These are phyloP conservation scores for Lupinus albus DNA, from an alignment of 306 rosid genomes.

Conservation along the genomic window DNA sequence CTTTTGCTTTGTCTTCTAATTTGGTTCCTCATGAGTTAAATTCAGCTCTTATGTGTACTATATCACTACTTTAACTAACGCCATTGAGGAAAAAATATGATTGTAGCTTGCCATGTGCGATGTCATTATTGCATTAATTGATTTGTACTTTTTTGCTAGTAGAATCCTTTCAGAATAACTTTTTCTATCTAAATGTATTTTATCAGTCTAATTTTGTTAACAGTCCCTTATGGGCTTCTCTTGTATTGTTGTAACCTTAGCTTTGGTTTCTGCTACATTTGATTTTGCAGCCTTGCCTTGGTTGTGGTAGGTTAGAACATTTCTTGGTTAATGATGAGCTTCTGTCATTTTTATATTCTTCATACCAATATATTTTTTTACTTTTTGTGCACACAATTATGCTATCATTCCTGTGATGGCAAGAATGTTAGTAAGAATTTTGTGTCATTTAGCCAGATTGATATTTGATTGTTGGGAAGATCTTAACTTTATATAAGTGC, in stretches of 20 bases:
- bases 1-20: conserved; percentile 23
- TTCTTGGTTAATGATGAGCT: no score
- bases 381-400: no score
- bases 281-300: conserved; percentile 2
- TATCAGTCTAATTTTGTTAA: background rate
- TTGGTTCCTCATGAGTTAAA: background rate
- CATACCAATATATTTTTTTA: no score
- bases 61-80: background rate
- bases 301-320: background rate
- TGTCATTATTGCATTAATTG: background rate
- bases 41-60: background rate
- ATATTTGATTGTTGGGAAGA: no score
- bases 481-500: no score
- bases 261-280: conserved; percentile 1
- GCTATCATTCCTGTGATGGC: no score
- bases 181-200: background rate
- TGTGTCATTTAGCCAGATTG: no score
- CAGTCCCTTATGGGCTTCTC: background rate
- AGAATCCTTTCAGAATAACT: background rate
- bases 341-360: no score
- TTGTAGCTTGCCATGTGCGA: background rate
- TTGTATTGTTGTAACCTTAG: conserved; percentile 1
- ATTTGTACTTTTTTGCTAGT: background rate
- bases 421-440: no score
- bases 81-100: background rate